Evolutionary conservation across 306 rosid genomes (phyloP), one percentile per base, ranked within the genome.

Genomic region (Vicia faba): DNA sequence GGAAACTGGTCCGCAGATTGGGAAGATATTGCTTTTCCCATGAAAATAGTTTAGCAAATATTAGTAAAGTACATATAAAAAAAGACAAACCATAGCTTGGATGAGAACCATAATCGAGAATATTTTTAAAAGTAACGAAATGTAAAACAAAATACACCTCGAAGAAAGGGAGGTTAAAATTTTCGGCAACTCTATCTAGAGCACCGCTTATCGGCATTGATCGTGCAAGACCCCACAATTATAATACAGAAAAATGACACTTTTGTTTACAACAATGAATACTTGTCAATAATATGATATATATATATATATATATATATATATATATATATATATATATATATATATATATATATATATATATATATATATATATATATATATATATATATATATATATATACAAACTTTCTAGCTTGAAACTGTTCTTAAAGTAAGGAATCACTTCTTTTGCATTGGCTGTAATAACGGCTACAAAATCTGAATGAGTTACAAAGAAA

Each of bases 161-260:
- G 43, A 88, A 95, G 78, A 95, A 90, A 11, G 96, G 92, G 35
- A 95, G 96, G 71, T 79, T 85, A 81, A 88, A 73, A 66, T 88
- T 90, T 73, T 87, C 88, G 55, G 99, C 99, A 65, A 95, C 96
- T 40, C 88, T 80, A 75, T 95, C 97, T 38, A 95, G 85, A 57
- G 95, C 97, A 65, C 97, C 97, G 61, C 97, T 90, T 51, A 97
- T 95, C 14, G 99, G 99, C 99, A 95, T 95, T 61, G 99, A 90
- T 72, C 97, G 87, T 60, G 99, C 96, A 68, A 95, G 83, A 76
- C 99, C 97, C 97, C 90, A 62, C 11, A 72, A 68, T 84, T 69
- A 61, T 72, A 72, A 49, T 35, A 16, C 39, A 54, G 50, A 59
- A 57, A 41, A 58, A 59, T 57, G 39, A 18, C 28, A 54, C 48